phyloP scores from a whole-genome alignment of 169 alveolate genomes.

The Blepharisma undulans region DNA sequence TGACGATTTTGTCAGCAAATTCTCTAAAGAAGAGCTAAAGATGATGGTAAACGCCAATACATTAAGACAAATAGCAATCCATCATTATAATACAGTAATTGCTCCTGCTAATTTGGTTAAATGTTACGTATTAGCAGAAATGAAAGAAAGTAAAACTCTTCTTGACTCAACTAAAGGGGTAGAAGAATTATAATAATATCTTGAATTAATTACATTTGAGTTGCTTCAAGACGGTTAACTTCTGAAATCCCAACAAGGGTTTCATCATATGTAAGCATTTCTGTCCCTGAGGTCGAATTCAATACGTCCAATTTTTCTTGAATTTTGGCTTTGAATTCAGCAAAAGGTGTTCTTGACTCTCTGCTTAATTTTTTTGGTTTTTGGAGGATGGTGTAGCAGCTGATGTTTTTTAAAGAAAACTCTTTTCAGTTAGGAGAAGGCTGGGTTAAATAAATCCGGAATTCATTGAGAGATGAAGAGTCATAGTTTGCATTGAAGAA shows the following conservation, averaged over 20 bases:
- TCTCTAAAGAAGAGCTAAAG: neutral
- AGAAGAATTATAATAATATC: neutral
- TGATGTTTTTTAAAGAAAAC: conserved; percentile 47
- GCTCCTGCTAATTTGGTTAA: neutral
- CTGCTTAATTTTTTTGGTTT: conserved; percentile 18
- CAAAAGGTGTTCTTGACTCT: conserved; percentile 8
- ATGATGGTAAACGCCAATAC: neutral
- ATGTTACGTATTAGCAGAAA: neutral
- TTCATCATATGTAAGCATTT: conserved; percentile 4
- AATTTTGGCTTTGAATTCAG: neutral
- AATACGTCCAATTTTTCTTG: conserved; percentile 6
- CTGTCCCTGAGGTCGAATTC: neutral
- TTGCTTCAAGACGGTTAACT: conserved; percentile 22
- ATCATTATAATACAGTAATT: neutral
- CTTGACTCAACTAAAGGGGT: neutral
- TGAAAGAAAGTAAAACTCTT: neutral
- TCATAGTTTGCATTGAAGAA: conserved; percentile 52
- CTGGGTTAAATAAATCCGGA: conserved; percentile 57
- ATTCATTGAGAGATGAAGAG: neutral
- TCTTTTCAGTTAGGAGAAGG: conserved; percentile 71
- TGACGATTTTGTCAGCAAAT: neutral
- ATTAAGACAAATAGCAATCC: neutral
- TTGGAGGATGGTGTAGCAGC: conserved; percentile 43
- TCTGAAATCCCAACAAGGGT: conserved; percentile 12
- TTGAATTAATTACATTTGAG: neutral